phyloP scores from a whole-genome alignment of 148 eudicot genomes.

The Chenopodium quinoa region DNA sequence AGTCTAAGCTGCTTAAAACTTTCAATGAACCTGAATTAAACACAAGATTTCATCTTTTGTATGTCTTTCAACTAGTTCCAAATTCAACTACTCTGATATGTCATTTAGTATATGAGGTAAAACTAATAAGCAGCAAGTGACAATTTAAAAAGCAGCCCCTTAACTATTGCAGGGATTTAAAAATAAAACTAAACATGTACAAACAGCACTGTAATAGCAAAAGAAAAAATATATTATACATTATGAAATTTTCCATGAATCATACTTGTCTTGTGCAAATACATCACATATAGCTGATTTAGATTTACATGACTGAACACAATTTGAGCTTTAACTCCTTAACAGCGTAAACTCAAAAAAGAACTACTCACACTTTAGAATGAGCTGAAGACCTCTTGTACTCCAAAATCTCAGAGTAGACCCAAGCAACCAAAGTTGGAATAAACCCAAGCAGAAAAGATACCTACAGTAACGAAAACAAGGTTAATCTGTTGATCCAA shows the following conservation, averaged over 20 bases:
- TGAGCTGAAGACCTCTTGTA: slow-evolving; percentile 60
- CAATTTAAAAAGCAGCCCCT: too few species aligned
- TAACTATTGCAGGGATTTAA: background rate
- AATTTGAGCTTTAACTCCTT: background rate
- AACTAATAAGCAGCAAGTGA: too few species aligned
- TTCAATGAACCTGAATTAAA: background rate
- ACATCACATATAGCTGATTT: background rate
- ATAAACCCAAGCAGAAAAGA: slow-evolving; percentile 86
- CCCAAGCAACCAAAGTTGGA: slow-evolving; percentile 78
- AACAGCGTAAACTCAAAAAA: slow-evolving; percentile 2
- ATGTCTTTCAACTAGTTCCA: background rate
- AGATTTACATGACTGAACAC: background rate
- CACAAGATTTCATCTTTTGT: background rate
- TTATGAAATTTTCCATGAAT: background rate
- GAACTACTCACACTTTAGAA: slow-evolving; percentile 73
- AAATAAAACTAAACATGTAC: too few species aligned
- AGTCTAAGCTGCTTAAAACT: background rate
- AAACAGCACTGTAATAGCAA: too few species aligned
- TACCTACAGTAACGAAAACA: slow-evolving; percentile 42
- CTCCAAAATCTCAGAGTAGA: slow-evolving; percentile 82
- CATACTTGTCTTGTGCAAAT: background rate
- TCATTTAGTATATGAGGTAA: too few species aligned
- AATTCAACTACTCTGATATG: too few species aligned
- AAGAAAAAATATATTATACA: background rate
- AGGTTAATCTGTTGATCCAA: background rate